Percentiles rank a stretch among this genome's conserved stretches.
These are phyloP conservation scores for Saturnispora kantuleensis DNA, from an alignment of 805 yeast species.

Conservation along the genomic window DNA sequence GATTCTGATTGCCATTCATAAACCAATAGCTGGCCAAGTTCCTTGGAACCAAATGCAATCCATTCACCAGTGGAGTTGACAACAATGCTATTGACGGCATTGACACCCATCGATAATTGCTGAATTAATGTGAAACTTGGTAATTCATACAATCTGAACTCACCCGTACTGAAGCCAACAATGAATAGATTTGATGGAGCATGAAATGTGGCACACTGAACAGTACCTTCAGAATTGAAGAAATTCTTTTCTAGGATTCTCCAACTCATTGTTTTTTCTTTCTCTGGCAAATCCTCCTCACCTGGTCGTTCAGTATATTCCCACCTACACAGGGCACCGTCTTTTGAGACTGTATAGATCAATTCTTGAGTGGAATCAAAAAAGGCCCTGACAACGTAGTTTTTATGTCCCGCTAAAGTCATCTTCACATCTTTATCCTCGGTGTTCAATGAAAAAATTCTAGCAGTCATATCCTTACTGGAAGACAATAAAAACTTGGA, in stretches of 20 bases:
- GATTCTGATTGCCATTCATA: constrained; percentile 99
- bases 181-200: constrained; percentile 59
- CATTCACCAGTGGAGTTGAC: constrained; percentile 87
- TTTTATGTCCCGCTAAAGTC: constrained; percentile 88
- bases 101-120: constrained; percentile 84
- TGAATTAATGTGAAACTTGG: constrained; percentile 75
- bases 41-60: constrained; percentile 90
- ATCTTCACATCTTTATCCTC: constrained; percentile 70
- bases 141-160: constrained; percentile 81
- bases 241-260: constrained; percentile 69
- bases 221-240: constrained; percentile 60
- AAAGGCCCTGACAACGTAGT: constrained; percentile 77
- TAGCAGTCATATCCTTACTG: constrained; percentile 82
- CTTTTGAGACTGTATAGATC: constrained; percentile 85
- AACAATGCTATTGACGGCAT: constrained; percentile 72
- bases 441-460: constrained; percentile 66
- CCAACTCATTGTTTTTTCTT: constrained; percentile 55
- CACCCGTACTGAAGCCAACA: constrained; percentile 85
- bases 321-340: constrained; percentile 93
- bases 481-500: constrained; percentile 80
- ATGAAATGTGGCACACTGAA: constrained; percentile 80
- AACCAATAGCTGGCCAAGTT: constrained; percentile 85
- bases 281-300: constrained; percentile 37
- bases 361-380: constrained; percentile 82
- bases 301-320: constrained; percentile 58